A percentile compares a stretch with the other conserved stretches of the same genome.
Evolutionary conservation across 192 early-diverging fungal genomes (phyloP).

Genomic region (Spizellomyces sp.): DNA sequence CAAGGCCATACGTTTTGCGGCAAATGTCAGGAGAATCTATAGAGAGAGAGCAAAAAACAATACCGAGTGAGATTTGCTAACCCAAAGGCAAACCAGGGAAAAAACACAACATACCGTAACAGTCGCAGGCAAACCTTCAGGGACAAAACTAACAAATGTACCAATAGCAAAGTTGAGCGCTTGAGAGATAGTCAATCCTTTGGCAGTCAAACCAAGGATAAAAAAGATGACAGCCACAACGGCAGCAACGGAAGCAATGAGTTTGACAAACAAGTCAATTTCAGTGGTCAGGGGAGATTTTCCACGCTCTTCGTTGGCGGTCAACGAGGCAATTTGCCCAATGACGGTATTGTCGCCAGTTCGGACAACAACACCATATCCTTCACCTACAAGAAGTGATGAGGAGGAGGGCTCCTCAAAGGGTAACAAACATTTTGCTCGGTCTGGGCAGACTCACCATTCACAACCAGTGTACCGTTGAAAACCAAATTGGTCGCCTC

Average conservation of each 20-base stretch:
- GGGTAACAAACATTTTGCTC: not conserved
- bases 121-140: slow-evolving; percentile 91
- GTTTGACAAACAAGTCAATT: slow-evolving; percentile 80
- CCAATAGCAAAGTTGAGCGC: slow-evolving; percentile 86
- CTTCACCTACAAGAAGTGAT: slow-evolving; percentile 62
- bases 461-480: slow-evolving; percentile 82
- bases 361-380: slow-evolving; percentile 89
- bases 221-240: slow-evolving; percentile 85
- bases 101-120: slow-evolving; percentile 71
- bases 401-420: not conserved
- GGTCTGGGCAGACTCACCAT: no score
- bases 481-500: slow-evolving; percentile 93
- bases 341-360: slow-evolving; percentile 93
- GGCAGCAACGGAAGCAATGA: slow-evolving; percentile 80
- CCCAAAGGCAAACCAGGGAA: not conserved
- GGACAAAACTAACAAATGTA: slow-evolving; percentile 82
- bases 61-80: not conserved
- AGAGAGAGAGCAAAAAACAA: not conserved
- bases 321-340: slow-evolving; percentile 92
- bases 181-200: slow-evolving; percentile 37
- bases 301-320: slow-evolving; percentile 77
- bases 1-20: slow-evolving; percentile 91
- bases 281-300: slow-evolving; percentile 78
- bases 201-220: slow-evolving; percentile 69
- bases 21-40: slow-evolving; percentile 91